phyloP scores from a whole-genome alignment of 2,329 filamentous ascomycete genomes.

The Nothophaeocryptopus gaeumannii region DNA sequence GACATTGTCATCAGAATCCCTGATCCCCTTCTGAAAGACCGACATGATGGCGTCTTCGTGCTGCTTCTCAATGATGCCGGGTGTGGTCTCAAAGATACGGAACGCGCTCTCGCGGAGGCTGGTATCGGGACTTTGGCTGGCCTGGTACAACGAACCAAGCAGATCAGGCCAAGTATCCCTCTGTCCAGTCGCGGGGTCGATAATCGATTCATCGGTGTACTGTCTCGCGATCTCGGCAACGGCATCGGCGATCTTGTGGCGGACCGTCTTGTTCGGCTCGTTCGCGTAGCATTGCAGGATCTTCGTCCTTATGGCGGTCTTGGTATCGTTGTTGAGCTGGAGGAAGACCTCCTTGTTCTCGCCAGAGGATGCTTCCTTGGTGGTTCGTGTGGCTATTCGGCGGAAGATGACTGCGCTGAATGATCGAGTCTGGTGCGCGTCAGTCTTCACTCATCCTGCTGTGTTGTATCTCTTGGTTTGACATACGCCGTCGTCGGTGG shows the following conservation, averaged over 20 bases:
- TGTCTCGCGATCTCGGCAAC: slow-evolving; percentile 93
- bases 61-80: slow-evolving; percentile 91
- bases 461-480: neutral
- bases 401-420: slow-evolving; percentile 94
- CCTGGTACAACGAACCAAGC: slow-evolving; percentile 77
- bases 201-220: slow-evolving; percentile 70
- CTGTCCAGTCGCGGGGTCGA: slow-evolving; percentile 23
- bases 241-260: slow-evolving; percentile 97
- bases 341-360: slow-evolving; percentile 82
- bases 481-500: slow-evolving; percentile 70
- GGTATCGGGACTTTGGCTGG: slow-evolving; percentile 80
- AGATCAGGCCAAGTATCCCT: slow-evolving; percentile 80
- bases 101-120: slow-evolving; percentile 89
- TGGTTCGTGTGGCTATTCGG: slow-evolving; percentile 83
- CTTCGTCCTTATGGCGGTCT: slow-evolving; percentile 76
- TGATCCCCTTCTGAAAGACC: slow-evolving; percentile 89
- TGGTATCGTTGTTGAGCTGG: slow-evolving; percentile 70
- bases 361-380: slow-evolving; percentile 66
- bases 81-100: slow-evolving; percentile 91
- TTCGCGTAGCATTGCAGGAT: slow-evolving; percentile 72
- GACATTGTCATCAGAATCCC: slow-evolving; percentile 81
- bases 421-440: slow-evolving; percentile 67
- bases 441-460: slow-evolving; percentile 2
- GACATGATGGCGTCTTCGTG: slow-evolving; percentile 86
- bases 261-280: slow-evolving; percentile 70